These are phyloP conservation scores for Tetrapyrgos nigripes DNA, from an alignment of 1,284 basidiomycete species.

Conservation along the genomic window DNA sequence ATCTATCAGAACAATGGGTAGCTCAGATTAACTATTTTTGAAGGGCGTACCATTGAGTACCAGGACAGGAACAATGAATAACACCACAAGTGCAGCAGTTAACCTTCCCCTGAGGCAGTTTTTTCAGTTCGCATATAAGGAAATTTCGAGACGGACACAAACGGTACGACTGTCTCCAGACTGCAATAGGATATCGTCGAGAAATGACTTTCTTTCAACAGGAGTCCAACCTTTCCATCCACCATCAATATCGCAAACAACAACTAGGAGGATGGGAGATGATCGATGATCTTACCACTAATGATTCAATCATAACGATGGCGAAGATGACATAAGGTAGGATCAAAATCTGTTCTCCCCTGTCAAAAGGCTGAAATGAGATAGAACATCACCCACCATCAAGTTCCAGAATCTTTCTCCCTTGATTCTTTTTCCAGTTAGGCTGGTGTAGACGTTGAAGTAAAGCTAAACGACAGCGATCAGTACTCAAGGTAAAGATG, in stretches of 20 bases:
- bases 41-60: constrained; percentile 9
- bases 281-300: too few relatives aligned
- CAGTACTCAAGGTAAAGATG: too few relatives aligned
- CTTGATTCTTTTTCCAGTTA: not conserved
- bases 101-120: constrained; percentile 1
- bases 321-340: constrained; percentile 5
- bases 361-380: not conserved
- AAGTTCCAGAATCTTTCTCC: not conserved
- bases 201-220: not conserved
- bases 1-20: too few relatives aligned
- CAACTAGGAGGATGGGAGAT: not conserved
- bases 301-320: constrained; percentile 1
- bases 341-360: constrained; percentile 3
- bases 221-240: constrained; percentile 1
- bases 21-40: too few relatives aligned
- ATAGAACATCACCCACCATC: not conserved
- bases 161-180: constrained; percentile 7
- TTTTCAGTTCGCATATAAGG: too few relatives aligned
- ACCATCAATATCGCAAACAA: not conserved
- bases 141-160: too few relatives aligned
- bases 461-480: constrained; percentile 7
- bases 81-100: constrained; percentile 4
- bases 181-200: constrained; percentile 3
- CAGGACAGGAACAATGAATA: not conserved
- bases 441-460: constrained; percentile 1